Base-by-base conservation (phyloP, 345 rosid genomes). In the Gossypium mustelinum region DNA sequence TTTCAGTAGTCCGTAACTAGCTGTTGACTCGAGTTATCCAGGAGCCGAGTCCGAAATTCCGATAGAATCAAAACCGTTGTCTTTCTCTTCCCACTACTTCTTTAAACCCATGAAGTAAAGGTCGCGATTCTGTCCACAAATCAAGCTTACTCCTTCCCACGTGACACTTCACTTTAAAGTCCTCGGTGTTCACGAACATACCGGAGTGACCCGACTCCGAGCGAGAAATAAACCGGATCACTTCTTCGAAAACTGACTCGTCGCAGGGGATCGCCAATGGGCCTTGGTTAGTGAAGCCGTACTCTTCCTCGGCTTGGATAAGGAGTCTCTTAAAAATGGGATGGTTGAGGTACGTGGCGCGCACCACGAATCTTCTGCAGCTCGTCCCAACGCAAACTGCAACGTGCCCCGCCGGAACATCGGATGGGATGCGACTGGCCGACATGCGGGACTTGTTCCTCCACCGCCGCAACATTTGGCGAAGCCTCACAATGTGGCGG, bases 401-500 rank as follows among this genome's bases (percentile, higher is more conserved):
- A 75, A 95, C 94, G 82, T 95, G 92, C 51, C 99, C 99, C 12
- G 96, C 79, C 0, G 99, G 99, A n/a, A 95, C 97, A 80, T 93
- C 99, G 4, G 87, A 82, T 29, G 96, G 94, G 24, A 86, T 81
- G 39, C 85, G 82, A 57, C 58, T 79, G 67, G 79, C 88, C 0
- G 97, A 89, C 82, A 85, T 75, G 29, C 94, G 78, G 3, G 97
- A 97, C 83, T 93, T 91, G 92, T 81, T 89, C 7, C 98, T 84
- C 99, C 99, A 95, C 67, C 90, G 87, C 47, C 87, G 84, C 56
- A 93, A 83, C 92, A 95, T 79, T 75, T 93, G 99, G 14, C 94
- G 87, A 18, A 95, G 97, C 85, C 90, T 78, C 66, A 91, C 97
- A 79, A 95, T 95, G 88, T 91, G 92, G 73, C 93, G 92, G 89